Conservation (phyloP, 2,329 filamentous ascomycete species). For the Fonsecaea pedrosoi region DNA sequence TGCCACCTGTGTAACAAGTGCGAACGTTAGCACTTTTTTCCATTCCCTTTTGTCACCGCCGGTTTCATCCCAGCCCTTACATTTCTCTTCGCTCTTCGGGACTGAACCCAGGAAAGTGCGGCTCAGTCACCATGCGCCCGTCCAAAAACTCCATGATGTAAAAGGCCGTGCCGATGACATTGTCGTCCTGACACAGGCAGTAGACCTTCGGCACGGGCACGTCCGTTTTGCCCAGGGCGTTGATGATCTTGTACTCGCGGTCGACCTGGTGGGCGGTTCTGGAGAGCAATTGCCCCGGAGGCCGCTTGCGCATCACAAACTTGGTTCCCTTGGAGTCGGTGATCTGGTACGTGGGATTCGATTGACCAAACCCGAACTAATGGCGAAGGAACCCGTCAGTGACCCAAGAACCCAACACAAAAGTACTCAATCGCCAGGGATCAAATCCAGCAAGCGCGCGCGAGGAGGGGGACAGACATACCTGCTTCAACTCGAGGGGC, state of each 20-base stretch:
- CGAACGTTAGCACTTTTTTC: slow-evolving; percentile 4
- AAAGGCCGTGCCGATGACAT: slow-evolving; percentile 85
- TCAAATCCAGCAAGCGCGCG: too few relatives aligned
- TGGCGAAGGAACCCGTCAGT: too few relatives aligned
- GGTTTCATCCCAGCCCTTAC: slow-evolving; percentile 46
- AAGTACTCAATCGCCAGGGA: too few relatives aligned
- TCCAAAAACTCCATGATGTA: slow-evolving; percentile 98
- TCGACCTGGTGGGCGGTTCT: slow-evolving; percentile 96
- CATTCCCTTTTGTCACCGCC: too few relatives aligned
- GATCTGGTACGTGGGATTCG: slow-evolving; percentile 94
- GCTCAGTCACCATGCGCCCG: slow-evolving; percentile 91
- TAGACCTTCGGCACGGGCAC: slow-evolving; percentile 86
- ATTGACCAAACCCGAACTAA: slow-evolving; percentile 96
- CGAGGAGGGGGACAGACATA: slow-evolving; percentile 48
- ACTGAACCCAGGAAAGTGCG: slow-evolving; percentile 75
- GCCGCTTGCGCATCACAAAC: slow-evolving; percentile 96
- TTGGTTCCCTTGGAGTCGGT: slow-evolving; percentile 72
- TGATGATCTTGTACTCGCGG: slow-evolving; percentile 89
- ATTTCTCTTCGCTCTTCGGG: slow-evolving; percentile 74
- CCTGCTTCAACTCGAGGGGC: slow-evolving; percentile 89
- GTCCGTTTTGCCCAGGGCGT: slow-evolving; percentile 77
- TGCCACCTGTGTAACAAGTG: slow-evolving; percentile 66
- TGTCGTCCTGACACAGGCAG: slow-evolving; percentile 82
- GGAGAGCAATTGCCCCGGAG: slow-evolving; percentile 89
- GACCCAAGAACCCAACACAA: too few relatives aligned